Evolutionary conservation across 495 filamentous ascomycete genomes (phyloP), one percentile per base, ranked within the genome.

Genomic region (Aspergillus asperescens): DNA sequence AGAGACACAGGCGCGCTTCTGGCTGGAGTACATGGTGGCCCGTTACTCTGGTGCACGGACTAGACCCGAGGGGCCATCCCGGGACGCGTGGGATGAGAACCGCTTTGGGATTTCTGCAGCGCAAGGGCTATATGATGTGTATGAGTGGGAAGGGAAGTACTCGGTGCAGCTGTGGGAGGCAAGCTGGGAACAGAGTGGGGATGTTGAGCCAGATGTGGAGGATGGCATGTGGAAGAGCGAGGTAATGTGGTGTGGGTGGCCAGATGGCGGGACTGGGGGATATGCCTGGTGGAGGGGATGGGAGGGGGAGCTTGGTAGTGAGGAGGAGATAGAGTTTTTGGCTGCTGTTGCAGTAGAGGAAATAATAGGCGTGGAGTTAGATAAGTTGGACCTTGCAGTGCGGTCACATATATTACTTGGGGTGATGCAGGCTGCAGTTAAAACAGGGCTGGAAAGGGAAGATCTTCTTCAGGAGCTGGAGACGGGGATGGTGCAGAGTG

Each of bases 301-400:
- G 56, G 56, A 62, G 50, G 53, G 44, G 47, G 60, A 62, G 56
- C 38, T 62, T 40, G 60, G 60, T 16, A 55, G 60, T 55, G 60
- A 62, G 56, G 60, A 62, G 39, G 56, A 62, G 56, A 40, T 57
- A n/a, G 44, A 58, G 50, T 59, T 62, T 47, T 46, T 62, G 50
- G 60, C 60, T 34, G 55, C 60, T 47, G 50, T 63, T 60, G 57
- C 60, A 32, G 57, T 58, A 34, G 48, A 63, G 55, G 60, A 63
- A 46, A 60, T 40, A 38, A 42, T 45, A 40, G 57, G 57, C 9
- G 38, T 54, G 31, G 54, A 55, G 38, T n/a, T 63, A 20, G 54
- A 48, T 56, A 34, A 61, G 49, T 61, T 63, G 25, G 55, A 63
- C 55, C 52, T 60, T 37, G 38, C 61, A 56, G 48, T 63, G 34